Evolutionary conservation across 495 filamentous ascomycete species (phyloP), one percentile per base, ranked within the genome.

Genomic region (Penicillium maclennaniae): DNA sequence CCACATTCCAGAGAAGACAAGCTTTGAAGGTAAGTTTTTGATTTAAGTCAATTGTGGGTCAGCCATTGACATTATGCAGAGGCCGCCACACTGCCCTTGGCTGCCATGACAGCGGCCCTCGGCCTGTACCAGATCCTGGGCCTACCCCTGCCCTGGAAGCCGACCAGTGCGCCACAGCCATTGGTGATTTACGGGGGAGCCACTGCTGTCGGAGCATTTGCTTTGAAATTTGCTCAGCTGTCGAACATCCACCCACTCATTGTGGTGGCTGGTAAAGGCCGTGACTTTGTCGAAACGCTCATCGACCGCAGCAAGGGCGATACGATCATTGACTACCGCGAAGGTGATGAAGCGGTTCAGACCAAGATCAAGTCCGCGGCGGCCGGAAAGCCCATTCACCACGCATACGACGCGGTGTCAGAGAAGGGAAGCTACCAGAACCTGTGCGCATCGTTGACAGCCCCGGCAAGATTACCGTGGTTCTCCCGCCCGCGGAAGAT

Each of bases 241-340:
- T 79, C 83, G 28, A 83, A 87, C 60, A 84, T 91, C 53, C 85
- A 88, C 65, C 87, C 87, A 0, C 54, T 89, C 19, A 83, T 89
- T 47, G 79, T 67, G 43, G 71, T 91, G 7, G 86, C 87, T 1
- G 87, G 87, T 2, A 68, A 69, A n/a, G 80, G 80, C 17, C 19
- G 38, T 16, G 38, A n/a, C 38, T 40, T 40, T n/a, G 38, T 40
- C 38, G 74, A 82, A 61, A 66, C 59, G 0, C 64, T 89, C 28
- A 75, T 92, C 38, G 83, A 87, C 62, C 63, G 61, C 34, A 58
- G 57, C 47, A 87, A 86, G 63, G 88, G 88, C 43, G 88, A 92
- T 60, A 66, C 71, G 0, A 70, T 91, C 16, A 56, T 91, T 47
- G 88, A 91, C 69, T 91, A 92, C 60, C 84, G 87, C 17, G 66